These are phyloP conservation scores for Erodium chrysanthum DNA, from an alignment of 441 rosid genomes.

Conservation along the genomic window DNA sequence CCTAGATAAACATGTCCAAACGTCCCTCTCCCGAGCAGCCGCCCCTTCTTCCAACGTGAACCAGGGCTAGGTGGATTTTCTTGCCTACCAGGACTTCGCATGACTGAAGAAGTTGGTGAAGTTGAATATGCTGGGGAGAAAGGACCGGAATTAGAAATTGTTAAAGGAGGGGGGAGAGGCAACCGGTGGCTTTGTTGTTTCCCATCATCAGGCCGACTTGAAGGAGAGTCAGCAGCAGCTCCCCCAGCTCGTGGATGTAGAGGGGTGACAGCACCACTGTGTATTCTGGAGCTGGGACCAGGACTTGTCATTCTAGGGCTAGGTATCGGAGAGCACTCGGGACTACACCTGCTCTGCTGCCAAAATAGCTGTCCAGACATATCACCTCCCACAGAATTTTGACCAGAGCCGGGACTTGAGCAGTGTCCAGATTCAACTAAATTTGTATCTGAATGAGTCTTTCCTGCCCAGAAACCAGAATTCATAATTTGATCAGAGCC, in stretches of 20 bases:
- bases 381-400: conserved; percentile 94
- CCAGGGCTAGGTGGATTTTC: conserved; percentile 68
- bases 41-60: conserved; percentile 78
- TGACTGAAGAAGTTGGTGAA: conserved; percentile 70
- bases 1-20: conserved; percentile 87
- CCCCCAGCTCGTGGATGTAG: conserved; percentile 72
- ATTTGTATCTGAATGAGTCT: conserved; percentile 44
- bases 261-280: conserved; percentile 89
- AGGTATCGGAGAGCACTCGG: conserved; percentile 88
- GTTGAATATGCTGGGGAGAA: conserved; percentile 66
- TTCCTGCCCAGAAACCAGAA: conserved; percentile 47
- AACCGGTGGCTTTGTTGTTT: conserved; percentile 64
- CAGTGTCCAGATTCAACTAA: conserved; percentile 74
- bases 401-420: conserved; percentile 94
- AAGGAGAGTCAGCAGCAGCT: conserved; percentile 43
- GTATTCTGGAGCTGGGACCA: conserved; percentile 85
- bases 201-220: conserved; percentile 54
- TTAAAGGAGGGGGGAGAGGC: conserved; percentile 80
- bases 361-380: conserved; percentile 77
- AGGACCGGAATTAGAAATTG: conserved; percentile 52
- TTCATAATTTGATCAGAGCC: conserved; percentile 52
- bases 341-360: conserved; percentile 88
- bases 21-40: conserved; percentile 70
- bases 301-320: conserved; percentile 94
- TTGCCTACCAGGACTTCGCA: conserved; percentile 70